phyloP scores from a whole-genome alignment of 2,329 filamentous ascomycete genomes.

The Fusarium kyushuense region DNA sequence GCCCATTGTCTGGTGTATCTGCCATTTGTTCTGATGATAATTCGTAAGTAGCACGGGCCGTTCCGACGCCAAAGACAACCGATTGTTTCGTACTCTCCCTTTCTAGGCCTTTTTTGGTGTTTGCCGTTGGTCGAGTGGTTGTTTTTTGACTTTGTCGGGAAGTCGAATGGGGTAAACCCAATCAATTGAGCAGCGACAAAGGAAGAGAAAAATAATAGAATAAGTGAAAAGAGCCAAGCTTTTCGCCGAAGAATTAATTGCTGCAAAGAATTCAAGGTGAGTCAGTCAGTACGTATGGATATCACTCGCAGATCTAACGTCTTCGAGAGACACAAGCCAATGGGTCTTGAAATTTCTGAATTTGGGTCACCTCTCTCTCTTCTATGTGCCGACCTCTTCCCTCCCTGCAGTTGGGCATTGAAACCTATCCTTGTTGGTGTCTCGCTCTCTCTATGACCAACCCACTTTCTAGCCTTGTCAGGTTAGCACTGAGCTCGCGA shows the following conservation, averaged over 20 bases:
- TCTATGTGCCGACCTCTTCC: slow-evolving; percentile 5
- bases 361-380: slow-evolving; percentile 1
- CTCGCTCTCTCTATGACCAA: slow-evolving; percentile 5
- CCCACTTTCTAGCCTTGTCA: neutral
- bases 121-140: neutral
- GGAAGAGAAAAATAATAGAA: neutral
- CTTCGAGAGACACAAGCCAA: neutral
- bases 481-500: neutral
- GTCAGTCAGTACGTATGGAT: no score
- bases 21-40: neutral
- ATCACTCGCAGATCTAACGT: neutral
- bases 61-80: neutral
- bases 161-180: neutral
- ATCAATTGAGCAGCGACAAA: neutral
- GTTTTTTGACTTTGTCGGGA: neutral
- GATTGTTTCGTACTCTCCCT: neutral
- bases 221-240: neutral
- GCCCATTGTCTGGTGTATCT: slow-evolving; percentile 2
- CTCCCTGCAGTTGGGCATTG: slow-evolving; percentile 8
- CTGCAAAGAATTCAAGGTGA: neutral
- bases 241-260: neutral
- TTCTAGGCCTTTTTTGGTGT: neutral
- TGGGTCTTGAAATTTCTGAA: slow-evolving; percentile 7
- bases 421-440: slow-evolving; percentile 9
- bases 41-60: neutral